These are phyloP conservation scores for Phytophthora constricta DNA, from an alignment of 352 stramenopile species.

Conservation along the genomic window DNA sequence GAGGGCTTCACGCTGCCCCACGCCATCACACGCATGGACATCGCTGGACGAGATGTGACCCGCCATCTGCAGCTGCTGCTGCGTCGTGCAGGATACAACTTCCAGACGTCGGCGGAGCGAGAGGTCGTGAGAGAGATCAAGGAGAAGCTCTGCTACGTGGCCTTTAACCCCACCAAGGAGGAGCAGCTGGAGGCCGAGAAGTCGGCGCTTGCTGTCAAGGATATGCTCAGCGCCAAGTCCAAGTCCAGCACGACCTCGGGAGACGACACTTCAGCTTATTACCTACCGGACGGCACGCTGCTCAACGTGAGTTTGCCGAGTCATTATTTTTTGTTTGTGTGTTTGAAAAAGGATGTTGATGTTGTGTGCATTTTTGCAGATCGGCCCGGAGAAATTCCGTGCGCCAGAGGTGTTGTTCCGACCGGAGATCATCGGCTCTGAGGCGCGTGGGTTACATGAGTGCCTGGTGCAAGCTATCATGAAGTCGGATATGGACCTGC, in stretches of 20 bases:
- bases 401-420: conserved; percentile 86
- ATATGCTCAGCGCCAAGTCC: conserved; percentile 58
- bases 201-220: conserved; percentile 52
- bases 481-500: conserved; percentile 97
- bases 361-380: conserved; percentile 34
- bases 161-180: conserved; percentile 85
- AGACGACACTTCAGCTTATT: conserved; percentile 75
- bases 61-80: conserved; percentile 79
- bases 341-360: neutral
- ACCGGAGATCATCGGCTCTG: conserved; percentile 84
- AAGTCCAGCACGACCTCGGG: conserved; percentile 38
- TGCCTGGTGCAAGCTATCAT: conserved; percentile 94
- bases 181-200: conserved; percentile 83
- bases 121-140: conserved; percentile 92
- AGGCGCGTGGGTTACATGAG: conserved; percentile 83
- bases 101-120: conserved; percentile 89
- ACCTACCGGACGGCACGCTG: conserved; percentile 83
- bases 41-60: conserved; percentile 88
- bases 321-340: neutral
- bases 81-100: conserved; percentile 81
- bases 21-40: conserved; percentile 81
- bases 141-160: conserved; percentile 88
- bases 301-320: conserved; percentile 62
- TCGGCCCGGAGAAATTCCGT: conserved; percentile 83
- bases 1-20: conserved; percentile 85